Percentiles rank a stretch among this genome's conserved stretches.
Evolutionary conservation across 1,284 basidiomycete genomes (phyloP).

Genomic region (Malassezia japonica): DNA sequence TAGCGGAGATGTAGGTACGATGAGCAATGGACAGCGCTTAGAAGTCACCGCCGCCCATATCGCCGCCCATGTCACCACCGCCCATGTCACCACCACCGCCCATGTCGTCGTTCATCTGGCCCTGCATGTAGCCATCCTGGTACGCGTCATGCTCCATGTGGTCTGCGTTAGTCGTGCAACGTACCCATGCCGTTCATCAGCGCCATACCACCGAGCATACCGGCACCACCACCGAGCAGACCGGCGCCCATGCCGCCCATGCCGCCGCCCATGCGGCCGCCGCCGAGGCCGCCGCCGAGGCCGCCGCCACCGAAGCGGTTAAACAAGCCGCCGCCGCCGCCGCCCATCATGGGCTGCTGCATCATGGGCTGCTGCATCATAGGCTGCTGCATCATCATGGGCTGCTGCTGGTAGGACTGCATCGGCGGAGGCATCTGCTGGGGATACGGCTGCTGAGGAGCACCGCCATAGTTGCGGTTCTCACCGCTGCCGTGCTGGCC

Average conservation of each 20-base stretch:
- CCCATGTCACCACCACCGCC: constrained; percentile 12
- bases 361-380: constrained; percentile 20
- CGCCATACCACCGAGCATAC: constrained; percentile 17
- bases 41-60: constrained; percentile 24
- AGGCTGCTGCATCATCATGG: constrained; percentile 19
- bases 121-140: constrained; percentile 40
- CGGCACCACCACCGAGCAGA: constrained; percentile 30
- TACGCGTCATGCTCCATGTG: constrained; percentile 37
- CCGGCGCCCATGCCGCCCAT: constrained; percentile 33
- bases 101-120: constrained; percentile 15
- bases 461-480: constrained; percentile 12
- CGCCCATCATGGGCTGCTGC: constrained; percentile 10
- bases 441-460: constrained; percentile 7
- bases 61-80: constrained; percentile 24
- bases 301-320: too few relatives aligned
- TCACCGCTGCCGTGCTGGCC: not conserved
- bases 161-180: constrained; percentile 9
- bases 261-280: constrained; percentile 25
- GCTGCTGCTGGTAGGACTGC: constrained; percentile 17
- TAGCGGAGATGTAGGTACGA: not conserved
- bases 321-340: constrained; percentile 25
- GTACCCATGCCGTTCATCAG: constrained; percentile 13
- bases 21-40: not conserved
- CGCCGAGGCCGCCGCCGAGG: constrained; percentile 21
- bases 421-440: not conserved